Conservation (phyloP, 1,284 basidiomycete species). For the Wolfiporia cocos region DNA sequence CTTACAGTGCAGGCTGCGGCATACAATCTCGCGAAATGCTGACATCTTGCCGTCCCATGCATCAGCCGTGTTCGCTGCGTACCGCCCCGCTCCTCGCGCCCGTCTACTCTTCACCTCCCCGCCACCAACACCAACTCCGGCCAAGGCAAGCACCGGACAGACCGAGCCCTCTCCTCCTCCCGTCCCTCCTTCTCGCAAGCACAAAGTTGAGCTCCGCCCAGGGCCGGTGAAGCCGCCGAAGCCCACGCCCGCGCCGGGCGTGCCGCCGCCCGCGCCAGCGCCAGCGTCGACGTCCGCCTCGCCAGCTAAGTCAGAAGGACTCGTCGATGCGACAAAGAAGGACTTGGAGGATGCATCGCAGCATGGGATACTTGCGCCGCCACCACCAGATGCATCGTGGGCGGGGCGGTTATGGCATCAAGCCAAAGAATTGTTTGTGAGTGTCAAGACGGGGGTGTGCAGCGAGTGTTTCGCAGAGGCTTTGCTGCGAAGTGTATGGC, state of each 20-base stretch:
- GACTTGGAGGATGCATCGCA: slow-evolving; percentile 60
- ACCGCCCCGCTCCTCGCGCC: slow-evolving; percentile 9
- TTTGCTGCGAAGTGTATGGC: no score
- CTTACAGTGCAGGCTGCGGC: slow-evolving; percentile 9
- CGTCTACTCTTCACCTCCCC: slow-evolving; percentile 16
- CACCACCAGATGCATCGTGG: slow-evolving; percentile 53
- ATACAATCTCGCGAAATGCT: slow-evolving; percentile 7
- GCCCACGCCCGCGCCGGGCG: slow-evolving; percentile 11
- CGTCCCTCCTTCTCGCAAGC: slow-evolving; percentile 32
- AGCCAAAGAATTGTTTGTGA: slow-evolving; percentile 61
- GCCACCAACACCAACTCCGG: slow-evolving; percentile 22
- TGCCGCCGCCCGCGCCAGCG: slow-evolving; percentile 7
- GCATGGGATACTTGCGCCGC: slow-evolving; percentile 62
- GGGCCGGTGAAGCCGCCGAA: slow-evolving; percentile 51
- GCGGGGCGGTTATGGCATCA: slow-evolving; percentile 56
- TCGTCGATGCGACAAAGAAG: slow-evolving; percentile 45
- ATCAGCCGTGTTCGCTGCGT: slow-evolving; percentile 3
- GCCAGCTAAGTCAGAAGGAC: slow-evolving; percentile 7
- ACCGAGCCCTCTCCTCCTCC: slow-evolving; percentile 16
- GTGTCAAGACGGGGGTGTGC: no score
- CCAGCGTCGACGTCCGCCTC: slow-evolving; percentile 6
- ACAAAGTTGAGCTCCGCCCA: slow-evolving; percentile 57
- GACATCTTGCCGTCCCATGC: background rate
- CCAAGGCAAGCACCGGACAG: slow-evolving; percentile 13
- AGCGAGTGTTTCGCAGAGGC: no score